Conservation (phyloP, 768 basidiomycete genomes). For the Lentinus tigrinus region DNA sequence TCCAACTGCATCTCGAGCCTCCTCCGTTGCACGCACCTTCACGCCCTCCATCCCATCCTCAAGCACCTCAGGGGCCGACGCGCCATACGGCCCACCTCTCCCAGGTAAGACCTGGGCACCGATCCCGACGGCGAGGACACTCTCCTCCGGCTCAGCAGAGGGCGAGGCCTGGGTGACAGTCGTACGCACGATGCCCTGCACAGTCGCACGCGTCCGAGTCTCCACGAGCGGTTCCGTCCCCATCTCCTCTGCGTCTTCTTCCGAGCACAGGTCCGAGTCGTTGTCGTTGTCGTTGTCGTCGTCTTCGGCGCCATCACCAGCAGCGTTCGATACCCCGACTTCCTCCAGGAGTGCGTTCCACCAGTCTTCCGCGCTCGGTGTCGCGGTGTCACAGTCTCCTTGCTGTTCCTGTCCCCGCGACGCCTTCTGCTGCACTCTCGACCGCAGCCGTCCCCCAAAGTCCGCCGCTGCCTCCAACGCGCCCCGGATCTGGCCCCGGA, state of each 20-base stretch:
- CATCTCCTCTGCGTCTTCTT: constrained; percentile 7
- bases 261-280: not conserved
- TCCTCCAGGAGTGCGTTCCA: not conserved
- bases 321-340: not conserved
- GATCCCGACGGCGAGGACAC: constrained; percentile 26
- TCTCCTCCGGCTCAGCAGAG: constrained; percentile 12
- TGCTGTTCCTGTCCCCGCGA: not conserved
- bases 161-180: constrained; percentile 16
- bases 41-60: constrained; percentile 9
- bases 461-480: constrained; percentile 14
- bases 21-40: constrained; percentile 13
- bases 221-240: constrained; percentile 3
- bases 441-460: not conserved
- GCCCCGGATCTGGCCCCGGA: constrained; percentile 19
- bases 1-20: constrained; percentile 8
- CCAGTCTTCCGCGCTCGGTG: constrained; percentile 6
- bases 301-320: not conserved
- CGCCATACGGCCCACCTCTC: constrained; percentile 22
- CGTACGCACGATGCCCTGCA: constrained; percentile 24
- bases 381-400: not conserved
- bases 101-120: constrained; percentile 28
- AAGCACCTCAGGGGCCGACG: not conserved
- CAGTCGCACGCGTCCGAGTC: constrained; percentile 19
- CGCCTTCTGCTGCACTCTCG: constrained; percentile 3
- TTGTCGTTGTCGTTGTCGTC: not conserved